These are phyloP conservation scores for Quercus glauca DNA, from an alignment of 306 rosid genomes.

Conservation along the genomic window DNA sequence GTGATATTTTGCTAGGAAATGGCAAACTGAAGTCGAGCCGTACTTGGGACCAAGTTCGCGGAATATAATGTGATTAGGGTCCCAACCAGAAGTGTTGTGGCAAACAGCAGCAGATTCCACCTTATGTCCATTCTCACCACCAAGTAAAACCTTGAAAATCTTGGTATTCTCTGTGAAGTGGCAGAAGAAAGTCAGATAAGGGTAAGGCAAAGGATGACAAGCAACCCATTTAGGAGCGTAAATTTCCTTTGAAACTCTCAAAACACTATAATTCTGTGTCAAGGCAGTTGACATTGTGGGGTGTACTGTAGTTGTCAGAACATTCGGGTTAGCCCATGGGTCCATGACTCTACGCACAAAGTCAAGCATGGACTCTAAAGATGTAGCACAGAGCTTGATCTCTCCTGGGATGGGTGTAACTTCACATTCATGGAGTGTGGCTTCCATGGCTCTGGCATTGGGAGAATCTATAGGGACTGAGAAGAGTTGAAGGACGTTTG, in stretches of 20 bases:
- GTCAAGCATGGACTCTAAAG: constrained; percentile 49
- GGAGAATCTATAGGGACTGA: constrained; percentile 42
- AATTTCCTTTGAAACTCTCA: constrained; percentile 39
- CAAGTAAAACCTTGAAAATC: constrained; percentile 49
- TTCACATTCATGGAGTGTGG: constrained; percentile 42
- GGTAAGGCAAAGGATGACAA: constrained; percentile 52
- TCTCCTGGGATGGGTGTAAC: constrained; percentile 35
- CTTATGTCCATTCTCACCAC: constrained; percentile 45
- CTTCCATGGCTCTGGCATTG: constrained; percentile 34
- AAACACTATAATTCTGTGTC: constrained; percentile 40
- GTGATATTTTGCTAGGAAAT: constrained; percentile 54
- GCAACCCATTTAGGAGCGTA: constrained; percentile 54
- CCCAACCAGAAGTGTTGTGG: constrained; percentile 66
- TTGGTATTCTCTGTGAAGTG: constrained; percentile 45
- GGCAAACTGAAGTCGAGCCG: constrained; percentile 47
- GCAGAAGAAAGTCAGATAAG: constrained; percentile 51
- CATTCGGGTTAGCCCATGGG: constrained; percentile 1
- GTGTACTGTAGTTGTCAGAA: constrained; percentile 33
- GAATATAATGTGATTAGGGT: constrained; percentile 31
- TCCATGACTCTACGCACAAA: constrained; percentile 34
- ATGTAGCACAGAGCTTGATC: constrained; percentile 50
- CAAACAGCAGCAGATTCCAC: constrained; percentile 55
- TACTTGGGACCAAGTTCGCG: constrained; percentile 33
- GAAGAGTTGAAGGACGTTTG: constrained; percentile 50
- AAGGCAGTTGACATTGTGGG: constrained; percentile 30